Percentiles rank a stretch among this genome's conserved stretches.
Evolutionary conservation across 2,329 filamentous ascomycete genomes (phyloP).

Genomic region (Diaporthe longicolla): DNA sequence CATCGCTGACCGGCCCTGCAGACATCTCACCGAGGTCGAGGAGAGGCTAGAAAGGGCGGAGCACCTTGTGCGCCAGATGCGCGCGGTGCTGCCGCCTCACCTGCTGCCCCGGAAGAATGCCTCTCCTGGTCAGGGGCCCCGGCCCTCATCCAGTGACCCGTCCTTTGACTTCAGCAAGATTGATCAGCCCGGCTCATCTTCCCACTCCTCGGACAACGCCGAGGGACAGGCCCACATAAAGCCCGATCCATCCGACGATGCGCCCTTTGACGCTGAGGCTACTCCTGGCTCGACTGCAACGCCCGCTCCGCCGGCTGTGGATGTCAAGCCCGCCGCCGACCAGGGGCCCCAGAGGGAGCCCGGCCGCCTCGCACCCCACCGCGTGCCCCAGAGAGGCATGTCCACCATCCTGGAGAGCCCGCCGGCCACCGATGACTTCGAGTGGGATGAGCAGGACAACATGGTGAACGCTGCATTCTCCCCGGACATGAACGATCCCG

Average conservation of each 20-base stretch:
- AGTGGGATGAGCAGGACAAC: constrained; percentile 54
- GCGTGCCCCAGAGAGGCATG: constrained; percentile 42
- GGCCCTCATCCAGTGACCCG: constrained; percentile 36
- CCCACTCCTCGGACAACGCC: constrained; percentile 35
- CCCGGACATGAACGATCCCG: constrained; percentile 46
- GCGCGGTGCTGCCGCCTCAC: constrained; percentile 48
- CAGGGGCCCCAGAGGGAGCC: constrained; percentile 32
- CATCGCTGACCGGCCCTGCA: constrained; percentile 43
- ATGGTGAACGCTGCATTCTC: constrained; percentile 48
- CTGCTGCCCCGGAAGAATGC: constrained; percentile 40
- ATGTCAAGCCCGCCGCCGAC: constrained; percentile 38
- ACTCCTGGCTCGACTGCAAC: constrained; percentile 34
- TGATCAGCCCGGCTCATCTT: constrained; percentile 36
- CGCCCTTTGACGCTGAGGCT: constrained; percentile 35
- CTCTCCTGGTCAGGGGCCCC: constrained; percentile 33
- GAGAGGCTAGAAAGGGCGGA: constrained; percentile 55
- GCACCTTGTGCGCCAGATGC: constrained; percentile 50
- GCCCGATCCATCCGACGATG: constrained; percentile 42
- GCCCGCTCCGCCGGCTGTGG: constrained; percentile 23
- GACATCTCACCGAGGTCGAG: constrained; percentile 60
- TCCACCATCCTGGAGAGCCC: constrained; percentile 50
- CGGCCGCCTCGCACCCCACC: constrained; percentile 43
- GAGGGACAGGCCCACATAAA: constrained; percentile 39
- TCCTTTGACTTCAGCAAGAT: constrained; percentile 42
- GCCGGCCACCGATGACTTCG: constrained; percentile 54